Conservation (phyloP, 2,329 filamentous ascomycete genomes). For the Paraphaeosphaeria sporulosa region DNA sequence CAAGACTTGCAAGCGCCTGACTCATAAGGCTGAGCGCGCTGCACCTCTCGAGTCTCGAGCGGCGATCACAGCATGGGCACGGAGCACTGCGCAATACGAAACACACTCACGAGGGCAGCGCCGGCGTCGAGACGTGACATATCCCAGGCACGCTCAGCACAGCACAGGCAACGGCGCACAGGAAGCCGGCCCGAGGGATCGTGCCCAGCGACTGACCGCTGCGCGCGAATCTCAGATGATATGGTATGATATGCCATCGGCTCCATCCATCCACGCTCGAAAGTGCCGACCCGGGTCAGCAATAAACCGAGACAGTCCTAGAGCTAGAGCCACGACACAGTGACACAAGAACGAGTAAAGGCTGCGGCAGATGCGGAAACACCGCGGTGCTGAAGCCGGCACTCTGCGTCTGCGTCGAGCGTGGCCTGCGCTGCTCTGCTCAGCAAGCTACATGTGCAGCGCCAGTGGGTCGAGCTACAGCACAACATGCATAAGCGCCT, state of each 20-base stretch:
- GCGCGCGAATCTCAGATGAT: neutral
- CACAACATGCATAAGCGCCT: constrained; percentile 48
- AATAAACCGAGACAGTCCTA: too few relatives aligned
- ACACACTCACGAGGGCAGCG: constrained; percentile 11
- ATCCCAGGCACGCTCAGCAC: neutral
- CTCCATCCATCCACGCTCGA: constrained; percentile 19
- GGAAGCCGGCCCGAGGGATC: constrained; percentile 41
- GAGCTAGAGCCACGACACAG: constrained; percentile 19
- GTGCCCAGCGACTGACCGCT: too few relatives aligned
- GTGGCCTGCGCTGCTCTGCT: constrained; percentile 12
- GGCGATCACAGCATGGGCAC: constrained; percentile 28
- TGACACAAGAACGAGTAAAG: too few relatives aligned
- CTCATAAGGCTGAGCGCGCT: constrained; percentile 42
- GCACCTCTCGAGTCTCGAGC: constrained; percentile 30
- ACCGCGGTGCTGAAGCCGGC: constrained; percentile 23
- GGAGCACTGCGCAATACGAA: constrained; percentile 4
- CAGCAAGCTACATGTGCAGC: too few relatives aligned
- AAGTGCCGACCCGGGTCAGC: constrained; percentile 22
- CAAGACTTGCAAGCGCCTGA: constrained; percentile 20
- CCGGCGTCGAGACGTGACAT: neutral
- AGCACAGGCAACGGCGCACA: constrained; percentile 29
- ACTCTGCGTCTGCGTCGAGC: neutral
- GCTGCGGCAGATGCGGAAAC: constrained; percentile 29
- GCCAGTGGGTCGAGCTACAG: constrained; percentile 42
- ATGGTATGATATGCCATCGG: neutral